Evolutionary conservation across 2,329 filamentous ascomycete species (phyloP), one percentile per base, ranked within the genome.

Genomic region (Coniochaeta ligniaria): DNA sequence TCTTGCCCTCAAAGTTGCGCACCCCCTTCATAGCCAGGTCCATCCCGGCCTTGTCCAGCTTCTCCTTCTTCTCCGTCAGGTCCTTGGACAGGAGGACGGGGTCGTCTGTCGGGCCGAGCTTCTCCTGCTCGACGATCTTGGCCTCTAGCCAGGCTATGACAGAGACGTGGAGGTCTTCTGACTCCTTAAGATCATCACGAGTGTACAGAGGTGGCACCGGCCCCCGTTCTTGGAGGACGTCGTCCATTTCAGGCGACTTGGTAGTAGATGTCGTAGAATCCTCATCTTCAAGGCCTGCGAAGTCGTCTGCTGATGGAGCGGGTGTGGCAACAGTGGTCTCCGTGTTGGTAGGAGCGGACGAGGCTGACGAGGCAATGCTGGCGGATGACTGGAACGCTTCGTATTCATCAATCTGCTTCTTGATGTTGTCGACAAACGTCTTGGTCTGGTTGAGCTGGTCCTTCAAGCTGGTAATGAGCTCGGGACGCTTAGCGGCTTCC

Each of bases 261-360:
- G 70, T 70, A 4, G 71, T 67, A 22, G 72, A 70, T 11, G 68
- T 70, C 36, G 66, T 70, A 35, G 72, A 67, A 1, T 78, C 75
- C 24, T 91, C 89, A 58, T 95, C 91, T 64, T 96, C 92, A 0
- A 95, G 83, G n/a, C 86, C 89, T 36, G 87, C 90, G 68, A 91
- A 86, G 2, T 85, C 83, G 43, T 78, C 80, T 12, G 80, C 73
- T 1, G 82, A 72, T 1, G 81, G 76, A 17, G 82, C 76, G 6
- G 82, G 71, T 1, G 79, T 75, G 20, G 79, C 61, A 1, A 73
- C 72, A 41, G 67, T 72, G 57, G 67, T 73, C 50, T 71, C 69
- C 63, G 67, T 69, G 24, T 64, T 63, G 6, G 70, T 68, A 50
- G 66, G 71, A 63, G 67, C 77, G 7, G 75, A 73, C 26, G 78